phyloP scores from a whole-genome alignment of 192 early-diverging fungal species.

The Chytriomyces sp. region DNA sequence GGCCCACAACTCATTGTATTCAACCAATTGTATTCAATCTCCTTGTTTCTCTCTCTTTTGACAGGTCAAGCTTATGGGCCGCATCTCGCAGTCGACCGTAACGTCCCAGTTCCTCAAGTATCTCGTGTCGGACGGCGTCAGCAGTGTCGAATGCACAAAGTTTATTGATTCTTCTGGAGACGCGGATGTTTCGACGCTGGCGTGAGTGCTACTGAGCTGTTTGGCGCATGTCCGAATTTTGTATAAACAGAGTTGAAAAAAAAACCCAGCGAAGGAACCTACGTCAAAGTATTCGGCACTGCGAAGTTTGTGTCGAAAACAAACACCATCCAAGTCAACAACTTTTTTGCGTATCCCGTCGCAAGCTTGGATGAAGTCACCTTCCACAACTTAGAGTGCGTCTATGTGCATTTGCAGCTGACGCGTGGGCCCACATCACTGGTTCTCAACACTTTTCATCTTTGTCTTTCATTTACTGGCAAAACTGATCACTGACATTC shows the following conservation, averaged over 20 bases:
- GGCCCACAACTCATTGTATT: background rate
- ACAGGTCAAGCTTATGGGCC: slow-evolving; percentile 76
- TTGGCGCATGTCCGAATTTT: background rate
- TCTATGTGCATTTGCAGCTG: slow-evolving; percentile 65
- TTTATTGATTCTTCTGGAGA: slow-evolving; percentile 47
- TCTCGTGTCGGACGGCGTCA: slow-evolving; percentile 81
- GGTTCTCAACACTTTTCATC: background rate
- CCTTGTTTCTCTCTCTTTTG: background rate
- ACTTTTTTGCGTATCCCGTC: slow-evolving; percentile 63
- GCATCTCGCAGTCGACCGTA: slow-evolving; percentile 60
- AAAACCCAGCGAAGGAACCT: slow-evolving; percentile 59
- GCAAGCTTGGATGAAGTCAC: slow-evolving; percentile 77
- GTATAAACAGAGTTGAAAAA: slow-evolving; percentile 11
- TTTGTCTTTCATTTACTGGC: no score
- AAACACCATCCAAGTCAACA: slow-evolving; percentile 38
- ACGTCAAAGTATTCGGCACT: slow-evolving; percentile 73
- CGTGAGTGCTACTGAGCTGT: slow-evolving; percentile 16
- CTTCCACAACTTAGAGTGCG: slow-evolving; percentile 74
- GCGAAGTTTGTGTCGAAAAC: slow-evolving; percentile 66
- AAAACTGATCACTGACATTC: no score
- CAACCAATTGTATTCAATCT: background rate
- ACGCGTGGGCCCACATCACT: slow-evolving; percentile 38
- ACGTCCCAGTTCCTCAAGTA: slow-evolving; percentile 70
- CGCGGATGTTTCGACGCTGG: slow-evolving; percentile 9
- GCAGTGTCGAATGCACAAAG: slow-evolving; percentile 71